Percentiles rank a stretch among this genome's conserved stretches.
Evolutionary conservation across 2,329 filamentous ascomycete genomes (phyloP).

Genomic region (Decorospora gaudefroyi): DNA sequence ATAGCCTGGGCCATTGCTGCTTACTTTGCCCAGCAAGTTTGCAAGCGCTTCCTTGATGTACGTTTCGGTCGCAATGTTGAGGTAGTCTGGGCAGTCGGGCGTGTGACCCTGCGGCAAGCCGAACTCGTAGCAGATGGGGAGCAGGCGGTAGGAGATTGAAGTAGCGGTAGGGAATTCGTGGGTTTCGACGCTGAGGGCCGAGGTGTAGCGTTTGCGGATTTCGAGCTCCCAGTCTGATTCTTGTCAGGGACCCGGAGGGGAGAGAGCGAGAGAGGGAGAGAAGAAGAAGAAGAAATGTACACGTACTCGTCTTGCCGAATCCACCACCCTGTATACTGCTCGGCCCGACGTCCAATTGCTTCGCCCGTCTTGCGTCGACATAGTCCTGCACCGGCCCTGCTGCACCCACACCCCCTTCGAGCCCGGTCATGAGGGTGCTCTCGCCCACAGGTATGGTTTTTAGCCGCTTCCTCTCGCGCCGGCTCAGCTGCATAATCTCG

Average conservation of each 20-base stretch:
- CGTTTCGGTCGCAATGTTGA: slow-evolving; percentile 65
- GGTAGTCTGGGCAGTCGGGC: slow-evolving; percentile 60
- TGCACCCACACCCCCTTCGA: slow-evolving; percentile 17
- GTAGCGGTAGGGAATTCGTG: slow-evolving; percentile 65
- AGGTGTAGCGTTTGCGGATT: slow-evolving; percentile 66
- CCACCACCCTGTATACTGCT: slow-evolving; percentile 69
- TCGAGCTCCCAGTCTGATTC: slow-evolving; percentile 64
- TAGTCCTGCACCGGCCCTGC: slow-evolving; percentile 38
- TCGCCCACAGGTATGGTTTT: slow-evolving; percentile 57
- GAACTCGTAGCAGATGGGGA: slow-evolving; percentile 69
- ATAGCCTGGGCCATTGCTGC: slow-evolving; percentile 58
- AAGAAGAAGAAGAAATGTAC: background rate
- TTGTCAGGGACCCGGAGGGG: slow-evolving; percentile 7
- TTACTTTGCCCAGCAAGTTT: slow-evolving; percentile 59
- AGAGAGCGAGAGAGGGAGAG: background rate
- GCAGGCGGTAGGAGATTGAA: slow-evolving; percentile 63
- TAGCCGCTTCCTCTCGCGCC: slow-evolving; percentile 62
- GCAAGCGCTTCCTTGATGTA: slow-evolving; percentile 66
- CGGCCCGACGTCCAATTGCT: slow-evolving; percentile 64
- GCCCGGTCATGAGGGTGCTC: slow-evolving; percentile 9
- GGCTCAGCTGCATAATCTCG: slow-evolving; percentile 66
- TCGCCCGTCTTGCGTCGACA: slow-evolving; percentile 48
- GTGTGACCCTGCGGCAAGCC: slow-evolving; percentile 60
- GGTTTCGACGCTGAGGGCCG: slow-evolving; percentile 64
- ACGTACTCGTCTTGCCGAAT: slow-evolving; percentile 77